phyloP scores from a whole-genome alignment of 2,329 filamentous ascomycete species.

The Penicillium sp. region DNA sequence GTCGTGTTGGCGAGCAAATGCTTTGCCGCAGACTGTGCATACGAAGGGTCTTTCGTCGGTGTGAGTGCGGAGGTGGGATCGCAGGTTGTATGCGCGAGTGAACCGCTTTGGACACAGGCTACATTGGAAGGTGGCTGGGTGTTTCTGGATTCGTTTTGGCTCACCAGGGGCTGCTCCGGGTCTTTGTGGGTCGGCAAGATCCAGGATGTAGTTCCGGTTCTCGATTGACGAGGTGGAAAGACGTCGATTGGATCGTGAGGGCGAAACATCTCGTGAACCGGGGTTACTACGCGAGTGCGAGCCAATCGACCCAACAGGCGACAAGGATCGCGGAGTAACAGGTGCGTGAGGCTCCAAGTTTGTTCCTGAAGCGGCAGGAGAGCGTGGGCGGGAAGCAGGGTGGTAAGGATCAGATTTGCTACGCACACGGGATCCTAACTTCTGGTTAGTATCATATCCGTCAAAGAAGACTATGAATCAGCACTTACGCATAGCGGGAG shows the following conservation, averaged over 20 bases:
- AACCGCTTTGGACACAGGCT: conserved; percentile 91
- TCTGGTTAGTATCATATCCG: conserved; percentile 18
- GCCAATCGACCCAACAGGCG: conserved; percentile 39
- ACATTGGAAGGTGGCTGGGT: conserved; percentile 96
- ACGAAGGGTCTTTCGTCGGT: conserved; percentile 97
- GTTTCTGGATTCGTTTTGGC: conserved; percentile 87
- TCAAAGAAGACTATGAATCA: no score
- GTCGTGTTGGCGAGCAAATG: conserved; percentile 95
- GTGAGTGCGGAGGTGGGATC: conserved; percentile 91
- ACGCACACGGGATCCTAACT: conserved; percentile 54
- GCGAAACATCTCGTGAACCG: conserved; percentile 46
- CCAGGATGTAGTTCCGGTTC: conserved; percentile 76
- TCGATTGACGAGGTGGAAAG: conserved; percentile 50
- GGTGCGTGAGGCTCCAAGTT: conserved; percentile 34
- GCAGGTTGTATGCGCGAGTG: conserved; percentile 92
- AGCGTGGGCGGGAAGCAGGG: conserved; percentile 41
- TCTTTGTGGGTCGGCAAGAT: conserved; percentile 83
- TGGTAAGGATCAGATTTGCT: conserved; percentile 63
- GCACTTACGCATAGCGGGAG: conserved; percentile 61
- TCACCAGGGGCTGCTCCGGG: conserved; percentile 62
- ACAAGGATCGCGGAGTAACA: conserved; percentile 44
- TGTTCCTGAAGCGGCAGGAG: conserved; percentile 31
- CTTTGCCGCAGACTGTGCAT: conserved; percentile 94
- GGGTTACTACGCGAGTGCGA: conserved; percentile 41
- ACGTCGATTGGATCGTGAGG: conserved; percentile 43